Evolutionary conservation across 1,139 yeast genomes (phyloP).

Genomic region (Saccharomyces hybrid): DNA sequence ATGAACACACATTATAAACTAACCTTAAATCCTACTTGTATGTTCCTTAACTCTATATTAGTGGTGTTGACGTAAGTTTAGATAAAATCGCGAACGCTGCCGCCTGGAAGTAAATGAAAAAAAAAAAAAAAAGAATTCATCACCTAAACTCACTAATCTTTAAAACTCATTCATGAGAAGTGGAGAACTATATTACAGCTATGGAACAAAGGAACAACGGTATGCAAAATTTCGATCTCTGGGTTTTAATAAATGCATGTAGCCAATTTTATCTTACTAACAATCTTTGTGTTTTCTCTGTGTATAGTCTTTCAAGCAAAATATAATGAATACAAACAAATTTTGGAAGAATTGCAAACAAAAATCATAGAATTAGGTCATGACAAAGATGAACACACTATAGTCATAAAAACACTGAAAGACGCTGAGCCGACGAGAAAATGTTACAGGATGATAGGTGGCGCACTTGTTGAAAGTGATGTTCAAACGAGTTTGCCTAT

Average conservation of each 20-base stretch:
- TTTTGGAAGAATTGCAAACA: conserved; percentile 48
- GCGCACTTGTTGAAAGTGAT: conserved; percentile 76
- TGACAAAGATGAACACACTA: conserved; percentile 44
- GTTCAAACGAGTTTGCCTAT: conserved; percentile 70
- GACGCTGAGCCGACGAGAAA: conserved; percentile 49
- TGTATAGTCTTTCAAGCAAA: conserved; percentile 43
- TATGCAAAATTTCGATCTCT: conserved; percentile 6
- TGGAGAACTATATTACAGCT: conserved; percentile 1
- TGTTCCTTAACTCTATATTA: not conserved
- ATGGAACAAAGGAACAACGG: conserved; percentile 15
- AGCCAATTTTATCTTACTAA: conserved; percentile 3
- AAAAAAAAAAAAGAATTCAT: not conserved
- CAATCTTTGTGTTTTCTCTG: not conserved
- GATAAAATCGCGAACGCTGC: not conserved
- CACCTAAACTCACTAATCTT: not conserved
- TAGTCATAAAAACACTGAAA: conserved; percentile 50
- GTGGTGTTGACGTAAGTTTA: not conserved
- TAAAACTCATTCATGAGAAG: not conserved
- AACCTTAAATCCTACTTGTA: not conserved
- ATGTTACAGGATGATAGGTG: conserved; percentile 92
- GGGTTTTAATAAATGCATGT: too few relatives aligned
- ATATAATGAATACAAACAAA: conserved; percentile 55
- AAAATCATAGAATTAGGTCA: conserved; percentile 46
- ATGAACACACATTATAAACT: not conserved
- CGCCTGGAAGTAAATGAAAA: not conserved